Evolutionary conservation across 2,329 filamentous ascomycete species (phyloP).

Genomic region (Beauveria bassiana): DNA sequence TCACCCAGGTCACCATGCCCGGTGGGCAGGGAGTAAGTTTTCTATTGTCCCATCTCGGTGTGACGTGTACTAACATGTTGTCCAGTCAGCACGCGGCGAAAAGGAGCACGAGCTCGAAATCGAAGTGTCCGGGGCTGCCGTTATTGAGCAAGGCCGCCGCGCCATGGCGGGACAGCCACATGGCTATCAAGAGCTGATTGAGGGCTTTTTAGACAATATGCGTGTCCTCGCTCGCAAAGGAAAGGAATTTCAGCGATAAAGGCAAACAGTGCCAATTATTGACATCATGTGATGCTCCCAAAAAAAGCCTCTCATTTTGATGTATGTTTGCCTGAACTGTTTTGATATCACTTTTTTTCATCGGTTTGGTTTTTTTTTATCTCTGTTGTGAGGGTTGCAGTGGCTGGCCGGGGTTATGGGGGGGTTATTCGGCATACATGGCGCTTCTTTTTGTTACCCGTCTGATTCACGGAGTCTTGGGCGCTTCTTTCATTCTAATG

Average conservation of each 20-base stretch:
- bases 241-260: constrained; percentile 21
- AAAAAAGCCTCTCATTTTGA: neutral
- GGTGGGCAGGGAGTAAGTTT: constrained; percentile 29
- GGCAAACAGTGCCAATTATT: neutral
- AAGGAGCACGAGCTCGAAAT: constrained; percentile 79
- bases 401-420: neutral
- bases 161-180: constrained; percentile 45
- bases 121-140: constrained; percentile 56
- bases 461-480: neutral
- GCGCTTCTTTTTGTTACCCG: constrained; percentile 4
- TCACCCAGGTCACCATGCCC: constrained; percentile 73
- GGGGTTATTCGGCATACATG: neutral
- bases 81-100: constrained; percentile 28
- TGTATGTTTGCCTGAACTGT: neutral
- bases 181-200: constrained; percentile 59
- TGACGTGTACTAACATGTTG: constrained; percentile 7
- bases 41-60: neutral
- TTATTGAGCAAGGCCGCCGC: constrained; percentile 58
- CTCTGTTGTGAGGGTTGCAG: neutral
- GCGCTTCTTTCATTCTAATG: neutral
- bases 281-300: neutral
- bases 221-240: constrained; percentile 46
- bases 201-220: constrained; percentile 68
- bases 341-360: neutral
- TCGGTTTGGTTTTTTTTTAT: neutral